phyloP scores from a whole-genome alignment of 164 flowering plant genomes.

The Kingdonia uniflora region DNA sequence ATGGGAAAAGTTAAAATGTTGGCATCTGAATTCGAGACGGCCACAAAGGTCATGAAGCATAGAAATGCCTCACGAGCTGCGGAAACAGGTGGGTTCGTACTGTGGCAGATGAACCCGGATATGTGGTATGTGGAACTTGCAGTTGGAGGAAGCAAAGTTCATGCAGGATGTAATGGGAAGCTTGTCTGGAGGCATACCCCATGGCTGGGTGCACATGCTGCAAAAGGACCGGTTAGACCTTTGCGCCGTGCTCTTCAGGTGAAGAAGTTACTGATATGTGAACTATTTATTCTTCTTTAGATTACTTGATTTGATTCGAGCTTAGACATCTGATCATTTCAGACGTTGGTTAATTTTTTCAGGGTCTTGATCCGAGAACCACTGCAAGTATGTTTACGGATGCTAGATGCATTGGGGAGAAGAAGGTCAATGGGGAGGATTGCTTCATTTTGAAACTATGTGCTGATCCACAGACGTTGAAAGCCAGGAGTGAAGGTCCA shows the following conservation, averaged over 20 bases:
- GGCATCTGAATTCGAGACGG: slow-evolving; percentile 49
- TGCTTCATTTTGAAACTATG: slow-evolving; percentile 62
- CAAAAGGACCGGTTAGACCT: slow-evolving; percentile 65
- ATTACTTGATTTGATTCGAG: slow-evolving; percentile 1
- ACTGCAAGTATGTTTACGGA: slow-evolving; percentile 59
- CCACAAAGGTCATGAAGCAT: slow-evolving; percentile 44
- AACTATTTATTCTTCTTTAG: neutral
- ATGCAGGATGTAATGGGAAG: slow-evolving; percentile 60
- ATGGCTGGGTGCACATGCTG: slow-evolving; percentile 65
- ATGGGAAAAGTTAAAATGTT: slow-evolving; percentile 65
- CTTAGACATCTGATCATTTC: slow-evolving; percentile 1
- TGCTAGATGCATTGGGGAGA: slow-evolving; percentile 65
- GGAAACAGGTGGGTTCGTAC: slow-evolving; percentile 49
- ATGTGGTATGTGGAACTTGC: slow-evolving; percentile 79
- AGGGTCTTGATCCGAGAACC: slow-evolving; percentile 66
- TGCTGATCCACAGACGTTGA: slow-evolving; percentile 47
- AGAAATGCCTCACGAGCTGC: slow-evolving; percentile 37
- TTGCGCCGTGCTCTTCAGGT: slow-evolving; percentile 70
- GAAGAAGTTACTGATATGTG: slow-evolving; percentile 1
- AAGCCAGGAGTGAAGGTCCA: slow-evolving; percentile 54
- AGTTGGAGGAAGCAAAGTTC: slow-evolving; percentile 54
- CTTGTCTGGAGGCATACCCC: slow-evolving; percentile 69
- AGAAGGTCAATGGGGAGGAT: slow-evolving; percentile 55
- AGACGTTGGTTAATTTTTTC: slow-evolving; percentile 4
- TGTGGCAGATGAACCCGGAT: slow-evolving; percentile 67